These are phyloP conservation scores for Hylodesmum podocarpum DNA, from an alignment of 306 rosid genomes.

Conservation along the genomic window DNA sequence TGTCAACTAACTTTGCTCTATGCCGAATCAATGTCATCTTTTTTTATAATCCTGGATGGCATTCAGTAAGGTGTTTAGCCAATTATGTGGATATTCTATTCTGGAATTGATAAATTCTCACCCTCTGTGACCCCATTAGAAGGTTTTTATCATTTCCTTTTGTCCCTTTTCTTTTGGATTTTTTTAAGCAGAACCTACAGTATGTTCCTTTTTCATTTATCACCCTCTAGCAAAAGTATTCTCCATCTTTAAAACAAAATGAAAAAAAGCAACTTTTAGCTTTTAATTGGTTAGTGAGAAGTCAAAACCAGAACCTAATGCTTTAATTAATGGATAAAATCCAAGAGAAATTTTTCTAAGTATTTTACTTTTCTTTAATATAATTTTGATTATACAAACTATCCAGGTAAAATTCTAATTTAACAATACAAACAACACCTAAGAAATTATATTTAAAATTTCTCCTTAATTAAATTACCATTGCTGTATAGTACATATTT, in stretches of 20 bases:
- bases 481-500: neutral
- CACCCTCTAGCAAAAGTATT: constrained; percentile 38
- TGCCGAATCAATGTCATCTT: constrained; percentile 4
- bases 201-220: constrained; percentile 33
- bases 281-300: constrained; percentile 32
- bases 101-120: constrained; percentile 35
- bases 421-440: too few species aligned
- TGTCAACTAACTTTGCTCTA: constrained; percentile 27
- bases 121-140: constrained; percentile 16
- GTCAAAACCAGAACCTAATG: constrained; percentile 40
- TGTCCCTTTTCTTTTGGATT: constrained; percentile 66
- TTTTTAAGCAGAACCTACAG: constrained; percentile 39
- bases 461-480: constrained; percentile 31
- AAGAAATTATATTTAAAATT: too few species aligned
- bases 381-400: too few species aligned
- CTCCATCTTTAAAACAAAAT: constrained; percentile 43
- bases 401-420: too few species aligned
- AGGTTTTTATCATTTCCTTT: constrained; percentile 47
- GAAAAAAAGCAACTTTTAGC: constrained; percentile 31
- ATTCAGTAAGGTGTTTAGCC: constrained; percentile 30
- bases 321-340: too few species aligned
- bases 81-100: constrained; percentile 26
- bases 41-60: constrained; percentile 19
- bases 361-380: too few species aligned
- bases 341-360: too few species aligned